Evolutionary conservation across 805 yeast species (phyloP), one percentile per base, ranked within the genome.

Genomic region (Zygosaccharomyces kombuchaensis): DNA sequence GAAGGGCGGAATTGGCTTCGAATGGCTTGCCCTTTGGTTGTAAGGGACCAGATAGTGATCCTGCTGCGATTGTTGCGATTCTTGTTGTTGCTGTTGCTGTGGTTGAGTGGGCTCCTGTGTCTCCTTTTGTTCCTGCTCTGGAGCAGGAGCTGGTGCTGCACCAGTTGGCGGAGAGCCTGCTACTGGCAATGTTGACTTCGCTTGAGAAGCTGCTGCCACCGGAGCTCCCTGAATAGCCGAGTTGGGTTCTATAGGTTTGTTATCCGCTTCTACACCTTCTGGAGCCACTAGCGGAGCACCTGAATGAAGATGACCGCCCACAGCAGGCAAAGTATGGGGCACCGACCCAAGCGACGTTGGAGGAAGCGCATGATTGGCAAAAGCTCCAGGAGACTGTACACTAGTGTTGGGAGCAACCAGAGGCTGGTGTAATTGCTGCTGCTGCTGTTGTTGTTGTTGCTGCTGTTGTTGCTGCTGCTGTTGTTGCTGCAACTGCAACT

Each of bases 1-100:
- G 59, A 84, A 85, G n/a, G 86, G 87, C 9, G 95, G 95, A 49
- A 84, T 81, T 51, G 83, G 87, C 63, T 85, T 84, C 46, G 77
- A 76, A 63, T 83, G 89, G 12, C 62, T 51, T 13, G 74, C 69
- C 45, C 72, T 64, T 48, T 66, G 72, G 19, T 56, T 54, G 22
- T 56, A 64, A 40, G 74, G 74, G 22, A 71, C 74, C 25, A 69
- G 49, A 44, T 69, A 67, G 17, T 61, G 57, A 26, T 62, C 65
- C 30, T 61, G 59, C 40, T 25, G 55, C 45, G 27, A 29, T 46
- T 21, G 58, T 55, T 22, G 53, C 50, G n/a, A 10, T 29, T 40
- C 48, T 36, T 42, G 55, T 4, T 34, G 50, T 16, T 46, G 58
- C 10, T 45, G 51, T 26, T 40, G 48, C 23, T 37, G 46, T 22